Evolutionary conservation across 768 basidiomycete genomes (phyloP).

Genomic region (Rhodotorula toruloides): DNA sequence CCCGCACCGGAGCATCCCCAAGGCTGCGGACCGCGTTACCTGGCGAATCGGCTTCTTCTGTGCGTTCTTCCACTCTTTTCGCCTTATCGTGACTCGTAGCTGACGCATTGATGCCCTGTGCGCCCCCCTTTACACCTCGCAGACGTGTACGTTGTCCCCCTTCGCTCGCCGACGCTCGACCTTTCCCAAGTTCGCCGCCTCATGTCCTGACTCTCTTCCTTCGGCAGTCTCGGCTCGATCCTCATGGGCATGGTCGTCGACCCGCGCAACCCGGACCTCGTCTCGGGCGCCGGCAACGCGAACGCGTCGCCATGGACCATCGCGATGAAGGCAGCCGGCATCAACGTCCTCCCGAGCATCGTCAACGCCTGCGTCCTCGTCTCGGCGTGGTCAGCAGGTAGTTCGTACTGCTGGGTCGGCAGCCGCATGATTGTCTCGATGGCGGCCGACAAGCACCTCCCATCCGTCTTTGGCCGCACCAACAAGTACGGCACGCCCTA

Average conservation of each 20-base stretch:
- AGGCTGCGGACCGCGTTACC: constrained; percentile 70
- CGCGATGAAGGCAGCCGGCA: constrained; percentile 55
- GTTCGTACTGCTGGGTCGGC: constrained; percentile 31
- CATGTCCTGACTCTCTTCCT: constrained; percentile 74
- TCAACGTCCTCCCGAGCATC: constrained; percentile 55
- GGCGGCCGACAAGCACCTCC: constrained; percentile 48
- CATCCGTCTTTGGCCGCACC: constrained; percentile 54
- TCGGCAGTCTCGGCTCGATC: constrained; percentile 65
- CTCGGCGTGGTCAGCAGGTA: constrained; percentile 44
- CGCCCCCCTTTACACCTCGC: too few species aligned
- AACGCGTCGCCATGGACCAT: constrained; percentile 78
- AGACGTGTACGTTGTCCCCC: constrained; percentile 5
- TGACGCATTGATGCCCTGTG: too few species aligned
- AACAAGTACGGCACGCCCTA: constrained; percentile 56
- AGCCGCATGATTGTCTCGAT: constrained; percentile 48
- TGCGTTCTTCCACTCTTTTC: constrained; percentile 52
- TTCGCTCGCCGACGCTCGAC: neutral
- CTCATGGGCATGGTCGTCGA: constrained; percentile 73
- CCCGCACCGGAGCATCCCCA: constrained; percentile 72
- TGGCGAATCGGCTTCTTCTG: constrained; percentile 57
- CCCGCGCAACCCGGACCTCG: constrained; percentile 57
- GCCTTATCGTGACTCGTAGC: neutral
- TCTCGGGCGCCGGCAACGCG: constrained; percentile 59
- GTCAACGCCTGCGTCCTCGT: constrained; percentile 61
- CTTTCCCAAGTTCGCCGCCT: neutral